Evolutionary conservation across 345 rosid species (phyloP).

Genomic region (Boechera divaricarpa): DNA sequence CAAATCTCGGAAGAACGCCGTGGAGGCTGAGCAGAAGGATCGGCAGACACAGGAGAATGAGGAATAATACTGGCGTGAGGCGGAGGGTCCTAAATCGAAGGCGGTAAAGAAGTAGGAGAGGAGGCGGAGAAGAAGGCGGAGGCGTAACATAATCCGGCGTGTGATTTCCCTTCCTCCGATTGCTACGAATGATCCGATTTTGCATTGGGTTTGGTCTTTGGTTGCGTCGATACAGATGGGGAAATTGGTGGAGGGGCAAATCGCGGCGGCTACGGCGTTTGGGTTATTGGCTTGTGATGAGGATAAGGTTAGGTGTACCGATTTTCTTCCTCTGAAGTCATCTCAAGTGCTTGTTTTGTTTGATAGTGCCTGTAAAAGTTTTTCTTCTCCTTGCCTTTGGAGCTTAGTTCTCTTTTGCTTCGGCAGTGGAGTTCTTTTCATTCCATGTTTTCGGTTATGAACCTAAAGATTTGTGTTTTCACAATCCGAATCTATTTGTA

Average conservation of each 20-base stretch:
- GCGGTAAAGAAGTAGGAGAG: no score
- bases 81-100: no score
- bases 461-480: constrained; percentile 36
- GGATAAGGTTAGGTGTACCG: constrained; percentile 58
- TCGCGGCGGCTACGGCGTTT: constrained; percentile 65
- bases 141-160: no score
- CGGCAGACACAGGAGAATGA: no score
- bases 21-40: no score
- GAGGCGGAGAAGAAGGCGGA: no score
- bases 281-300: constrained; percentile 56
- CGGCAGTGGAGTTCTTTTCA: constrained; percentile 17
- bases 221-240: constrained; percentile 68
- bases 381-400: constrained; percentile 16
- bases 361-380: constrained; percentile 32
- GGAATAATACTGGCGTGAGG: no score
- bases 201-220: constrained; percentile 56
- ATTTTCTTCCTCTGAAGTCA: constrained; percentile 12
- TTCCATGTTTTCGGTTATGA: constrained; percentile 22
- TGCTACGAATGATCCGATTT: constrained; percentile 34
- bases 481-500: constrained; percentile 40
- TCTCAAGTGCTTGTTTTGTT: constrained; percentile 35
- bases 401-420: constrained; percentile 35
- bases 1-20: no score
- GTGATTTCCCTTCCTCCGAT: constrained; percentile 76
- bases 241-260: constrained; percentile 63